Base-by-base conservation (phyloP, 2,329 filamentous ascomycete genomes). In the Xylaria sp. region DNA sequence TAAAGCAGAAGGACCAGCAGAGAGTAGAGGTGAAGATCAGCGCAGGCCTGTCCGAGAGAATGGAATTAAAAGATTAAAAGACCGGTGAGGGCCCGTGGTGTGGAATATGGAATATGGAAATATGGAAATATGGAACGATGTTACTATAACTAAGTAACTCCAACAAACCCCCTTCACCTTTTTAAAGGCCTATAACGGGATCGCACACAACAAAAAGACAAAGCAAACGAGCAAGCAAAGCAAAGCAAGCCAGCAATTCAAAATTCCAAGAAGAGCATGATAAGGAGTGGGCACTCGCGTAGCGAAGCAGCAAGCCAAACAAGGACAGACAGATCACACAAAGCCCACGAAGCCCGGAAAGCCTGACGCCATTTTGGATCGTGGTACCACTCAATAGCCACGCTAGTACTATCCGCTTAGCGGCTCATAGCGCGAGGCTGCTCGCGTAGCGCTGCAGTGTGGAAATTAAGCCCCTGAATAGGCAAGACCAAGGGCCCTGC, bases 391-490 rank as follows among this genome's bases (percentile, higher is more conserved):
- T 34, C 48, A n/a, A 53, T n/a, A 53, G 30, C 52, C 32, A 55
- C 52, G 20, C 53, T 41, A 30, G 36, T 62, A 50, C 66, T 46
- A 53, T 66, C 73, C 67, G 68, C 72, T 75, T 63, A 65, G 71
- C 66, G 68, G 70, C 68, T 71, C 63, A 65, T 72, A 69, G 73
- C 64, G 67, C 67, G 67, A 75, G 71, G 70, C 70, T 75, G 66
- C 58, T 70, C 65, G 68, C 65, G 70, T 74, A 72, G 72, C 68
- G 67, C 58, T 67, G 58, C 66, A 65, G 36, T 48, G 73, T 74
- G 73, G 73, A 75, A 76, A 76, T 75, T 76, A 75, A 56, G 50
- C 64, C 67, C 67, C 67, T 67, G 53, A 63, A 56, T n/a, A 43
- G 63, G 58, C 20, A 56, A 56, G 20, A n/a, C 53, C 48, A 53